Evolutionary conservation across 2,329 filamentous ascomycete species (phyloP).

Genomic region (Diplocarpon rosae): DNA sequence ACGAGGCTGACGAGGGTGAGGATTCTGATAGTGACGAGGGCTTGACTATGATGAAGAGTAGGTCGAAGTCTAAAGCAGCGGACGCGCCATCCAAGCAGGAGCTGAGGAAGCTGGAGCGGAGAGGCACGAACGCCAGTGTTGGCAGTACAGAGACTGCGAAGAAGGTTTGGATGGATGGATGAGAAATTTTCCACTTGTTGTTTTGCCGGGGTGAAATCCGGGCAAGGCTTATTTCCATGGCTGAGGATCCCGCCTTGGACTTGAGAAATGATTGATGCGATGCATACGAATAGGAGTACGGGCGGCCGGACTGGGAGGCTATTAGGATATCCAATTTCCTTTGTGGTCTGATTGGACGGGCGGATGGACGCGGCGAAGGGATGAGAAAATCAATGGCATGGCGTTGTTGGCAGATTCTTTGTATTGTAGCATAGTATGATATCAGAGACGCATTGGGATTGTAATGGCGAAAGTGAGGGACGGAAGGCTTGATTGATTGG

Average conservation of each 20-base stretch:
- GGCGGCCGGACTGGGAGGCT: not conserved
- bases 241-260: not conserved
- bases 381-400: not conserved
- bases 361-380: not conserved
- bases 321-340: not conserved
- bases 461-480: too few species aligned
- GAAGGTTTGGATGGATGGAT: slow-evolving; percentile 30
- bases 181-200: slow-evolving; percentile 5
- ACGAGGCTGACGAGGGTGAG: slow-evolving; percentile 15
- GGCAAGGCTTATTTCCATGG: not conserved
- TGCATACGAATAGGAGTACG: not conserved
- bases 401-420: slow-evolving; percentile 1
- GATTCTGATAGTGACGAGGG: slow-evolving; percentile 27
- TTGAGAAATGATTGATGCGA: not conserved
- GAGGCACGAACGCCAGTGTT: slow-evolving; percentile 50
- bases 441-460: too few species aligned
- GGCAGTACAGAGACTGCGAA: slow-evolving; percentile 55
- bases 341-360: too few species aligned
- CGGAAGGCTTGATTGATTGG: too few species aligned
- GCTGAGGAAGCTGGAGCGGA: slow-evolving; percentile 28
- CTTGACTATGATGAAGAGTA: slow-evolving; percentile 27
- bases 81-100: slow-evolving; percentile 22
- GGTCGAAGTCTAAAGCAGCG: slow-evolving; percentile 33
- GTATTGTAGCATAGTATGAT: slow-evolving; percentile 2
- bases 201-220: not conserved